Base-by-base conservation (phyloP, 768 basidiomycete species). In the Pholiota microspora region DNA sequence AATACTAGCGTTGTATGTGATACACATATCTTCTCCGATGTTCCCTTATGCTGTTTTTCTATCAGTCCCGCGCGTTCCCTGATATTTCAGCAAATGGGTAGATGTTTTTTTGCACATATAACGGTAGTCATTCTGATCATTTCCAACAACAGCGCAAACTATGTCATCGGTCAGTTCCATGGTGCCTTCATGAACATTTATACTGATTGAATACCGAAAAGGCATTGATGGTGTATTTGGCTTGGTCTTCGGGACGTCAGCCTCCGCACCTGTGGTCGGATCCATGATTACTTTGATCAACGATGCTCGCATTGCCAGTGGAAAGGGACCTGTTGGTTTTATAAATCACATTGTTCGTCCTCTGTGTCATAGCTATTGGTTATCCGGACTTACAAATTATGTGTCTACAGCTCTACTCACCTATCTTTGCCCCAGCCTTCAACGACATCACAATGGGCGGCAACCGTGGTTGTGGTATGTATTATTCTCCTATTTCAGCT, bases 261-360 rank as follows among this genome's bases (percentile, higher is more conserved):
- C 76, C 0, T 52, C 76, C 2, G 16, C 76, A 1, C 78, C 80
- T 5, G 76, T 77, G 23, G 55, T 66, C 35, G 63, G 58, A 2
- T 71, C 77, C 1, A 77, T 83, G 36, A 71, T 83, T 27, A 69
- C 82, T 1, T 63, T 81, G 66, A 66, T 83, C 47, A 83, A 83
- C 51, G 82, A 83, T 56, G 80, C 77, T 0, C 73, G 81, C 1
- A 61, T 83, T 23, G 69, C 72, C 2, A 4, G 4, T 3, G 69
- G 71, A 5, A 82, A 81, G 59, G 51, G 59, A 0, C 64, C 80
- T 0, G 70, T 83, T 32, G 82, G 80, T 4, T 81, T 80, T 55
- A 73, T 81, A 18, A 80, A 81, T 50, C 77, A 76, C 24, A 52
- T 64, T 3, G 76, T 78, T 47, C 49, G 59, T 57, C 44, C 28